Base-by-base conservation (phyloP, 257 asterid species). In the Lavandula angustifolia region DNA sequence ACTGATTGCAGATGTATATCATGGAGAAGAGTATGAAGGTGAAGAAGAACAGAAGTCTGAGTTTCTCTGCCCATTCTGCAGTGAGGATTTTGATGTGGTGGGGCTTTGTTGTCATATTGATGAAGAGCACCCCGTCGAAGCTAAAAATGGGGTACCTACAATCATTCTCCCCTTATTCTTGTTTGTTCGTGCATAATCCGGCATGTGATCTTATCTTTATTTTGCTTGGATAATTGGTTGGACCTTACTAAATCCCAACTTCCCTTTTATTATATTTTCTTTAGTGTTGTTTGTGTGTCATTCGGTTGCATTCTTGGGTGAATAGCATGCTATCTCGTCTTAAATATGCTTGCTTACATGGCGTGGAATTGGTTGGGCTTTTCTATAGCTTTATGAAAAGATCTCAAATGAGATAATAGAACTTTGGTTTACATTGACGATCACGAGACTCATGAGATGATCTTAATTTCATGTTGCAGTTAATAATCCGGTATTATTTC, bases 51-150 rank as follows among this genome's bases (percentile, higher is more conserved):
- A 37, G 27, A 78, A 76, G 70, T 79, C 90, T 0, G 96, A 92
- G 83, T 88, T 62, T 72, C 64, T 85, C 35, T 92, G 98, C 63
- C 96, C 96, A 13, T 85, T 88, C 70, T 92, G 98, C 75, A 87
- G 87, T 0, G 96, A 88, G 76, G 87, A 83, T 55, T 88, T 83
- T 66, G 98, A 91, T 73, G 81, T 88, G 60, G 84, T 91, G 57
- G 96, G 96, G 47, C 87, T 91, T 27, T 91, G 95, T 64, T 91
- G 98, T 74, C 98, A 88, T 76, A 71, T 91, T 43, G 98, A 91
- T 48, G 96, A 88, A 73, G 95, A 84, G 53, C 98, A 91, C 59
- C 71, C 95, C 10, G 17, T 85, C 22, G 94, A 86, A 78, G 86
- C 95, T 54, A 91, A 82, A 80, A 85, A 84, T 61, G 96, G 96